A percentile compares a stretch with the other conserved stretches of the same genome.
Conservation (phyloP, 1,139 yeast genomes). For the Hansenula lynferdii region DNA sequence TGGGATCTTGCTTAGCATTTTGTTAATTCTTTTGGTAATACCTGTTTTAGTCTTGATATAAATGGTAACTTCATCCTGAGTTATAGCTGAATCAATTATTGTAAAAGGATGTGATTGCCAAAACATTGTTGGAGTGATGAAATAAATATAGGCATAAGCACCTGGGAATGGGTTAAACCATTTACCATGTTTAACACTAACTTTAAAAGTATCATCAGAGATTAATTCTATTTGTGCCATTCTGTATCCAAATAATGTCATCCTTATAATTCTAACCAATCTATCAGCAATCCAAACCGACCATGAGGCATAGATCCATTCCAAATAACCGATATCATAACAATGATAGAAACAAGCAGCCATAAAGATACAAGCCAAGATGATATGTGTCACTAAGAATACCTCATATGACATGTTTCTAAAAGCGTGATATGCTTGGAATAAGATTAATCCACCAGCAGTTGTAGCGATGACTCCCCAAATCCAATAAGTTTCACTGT, state of each 20-base stretch:
- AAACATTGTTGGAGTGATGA: slow-evolving; percentile 46
- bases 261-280: slow-evolving; percentile 43
- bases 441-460: slow-evolving; percentile 34
- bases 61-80: slow-evolving; percentile 29
- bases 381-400: slow-evolving; percentile 54
- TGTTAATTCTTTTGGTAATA: slow-evolving; percentile 30
- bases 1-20: slow-evolving; percentile 16
- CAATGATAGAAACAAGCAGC: slow-evolving; percentile 61
- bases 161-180: slow-evolving; percentile 51
- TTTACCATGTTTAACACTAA: slow-evolving; percentile 33
- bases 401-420: slow-evolving; percentile 60
- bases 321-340: slow-evolving; percentile 36
- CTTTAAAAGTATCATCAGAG: slow-evolving; percentile 32
- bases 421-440: slow-evolving; percentile 44
- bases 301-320: slow-evolving; percentile 46
- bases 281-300: slow-evolving; percentile 67
- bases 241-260: slow-evolving; percentile 43
- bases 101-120: slow-evolving; percentile 79
- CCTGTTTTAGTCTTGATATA: slow-evolving; percentile 39
- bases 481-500: slow-evolving; percentile 21
- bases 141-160: slow-evolving; percentile 56
- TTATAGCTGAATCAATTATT: slow-evolving; percentile 33
- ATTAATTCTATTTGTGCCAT: slow-evolving; percentile 42
- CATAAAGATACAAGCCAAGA: slow-evolving; percentile 51
- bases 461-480: slow-evolving; percentile 48